Evolutionary conservation across 2,329 filamentous ascomycete species (phyloP), one percentile per base, ranked within the genome.

Genomic region (Phialemonium atrogriseum): DNA sequence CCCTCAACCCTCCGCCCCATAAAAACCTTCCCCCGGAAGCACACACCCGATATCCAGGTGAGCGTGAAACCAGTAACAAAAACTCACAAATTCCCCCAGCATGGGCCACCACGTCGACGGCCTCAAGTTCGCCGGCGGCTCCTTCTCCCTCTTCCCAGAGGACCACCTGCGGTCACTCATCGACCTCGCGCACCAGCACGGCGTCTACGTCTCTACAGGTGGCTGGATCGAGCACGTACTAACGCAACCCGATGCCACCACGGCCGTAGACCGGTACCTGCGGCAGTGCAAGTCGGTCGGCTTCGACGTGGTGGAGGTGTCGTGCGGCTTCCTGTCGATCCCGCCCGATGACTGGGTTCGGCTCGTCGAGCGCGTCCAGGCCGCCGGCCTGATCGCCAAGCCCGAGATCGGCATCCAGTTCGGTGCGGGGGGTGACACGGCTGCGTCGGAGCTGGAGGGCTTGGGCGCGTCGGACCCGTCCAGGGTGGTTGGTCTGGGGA

Each of bases 391-490:
- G 11, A 66, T 59, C 39, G 59, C 68, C 10, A 73, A 72, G 43
- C 68, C 69, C 2, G 69, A 73, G 40, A 51, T 72, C 22, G 68
- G 69, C 0, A 73, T 73, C 40, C 68, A 73, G 39, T 73, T 74
- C 40, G 70, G 68, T 13, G 69, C 69, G 0, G 69, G 69, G 3
- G 69, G 68, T 30, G 68, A 73, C 38, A 72, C 67, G 0, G 48
- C 57, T 5, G 56, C 63, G 1, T 51, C 56, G 4, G 60, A 59
- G 17, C 56, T 73, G 5, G 59, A 66, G 48, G 52, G 55, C 5
- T 54, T 67, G 12, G 67, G 65, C 4, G 66, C 66, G 9, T 64
- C 59, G 5, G 66, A 70, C 38, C 64, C 66, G 0, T 52, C 53
- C 10, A 67, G 66, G 37, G 46, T 73, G 18, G 55, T 71, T 13